phyloP scores from a whole-genome alignment of 306 rosid genomes.

The Boehmeria nivea region DNA sequence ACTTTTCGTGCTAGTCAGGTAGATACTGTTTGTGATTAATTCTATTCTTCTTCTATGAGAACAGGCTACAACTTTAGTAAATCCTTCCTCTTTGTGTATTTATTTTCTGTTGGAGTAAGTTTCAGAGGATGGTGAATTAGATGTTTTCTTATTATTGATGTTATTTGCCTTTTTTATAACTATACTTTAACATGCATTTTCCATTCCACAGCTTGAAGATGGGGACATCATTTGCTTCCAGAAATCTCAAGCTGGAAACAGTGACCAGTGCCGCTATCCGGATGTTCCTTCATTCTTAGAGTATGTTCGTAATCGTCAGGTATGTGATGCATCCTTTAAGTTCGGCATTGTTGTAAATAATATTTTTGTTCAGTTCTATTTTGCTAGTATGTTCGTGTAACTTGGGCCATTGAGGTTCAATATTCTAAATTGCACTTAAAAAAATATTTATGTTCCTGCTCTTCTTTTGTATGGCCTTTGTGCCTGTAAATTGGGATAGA shows the following conservation, averaged over 20 bases:
- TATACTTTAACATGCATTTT: conserved; percentile 15
- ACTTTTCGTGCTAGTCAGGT: conserved; percentile 93
- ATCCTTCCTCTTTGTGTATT: background rate
- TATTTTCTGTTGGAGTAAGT: background rate
- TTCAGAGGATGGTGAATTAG: background rate
- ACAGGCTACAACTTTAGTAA: background rate
- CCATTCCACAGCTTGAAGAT: conserved; percentile 72
- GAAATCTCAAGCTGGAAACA: conserved; percentile 50
- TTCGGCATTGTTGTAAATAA: background rate
- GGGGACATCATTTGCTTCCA: conserved; percentile 94
- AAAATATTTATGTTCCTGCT: no score
- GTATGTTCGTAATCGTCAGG: conserved; percentile 90
- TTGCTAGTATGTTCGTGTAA: background rate
- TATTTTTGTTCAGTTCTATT: background rate
- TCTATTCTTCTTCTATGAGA: background rate
- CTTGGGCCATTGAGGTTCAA: no score
- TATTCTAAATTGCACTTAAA: no score
- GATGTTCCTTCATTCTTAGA: conserved; percentile 95
- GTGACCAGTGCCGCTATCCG: conserved; percentile 56
- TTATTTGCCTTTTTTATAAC: background rate
- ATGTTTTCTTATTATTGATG: background rate
- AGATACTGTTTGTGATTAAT: conserved; percentile 1
- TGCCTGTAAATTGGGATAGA: no score
- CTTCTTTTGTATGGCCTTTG: background rate
- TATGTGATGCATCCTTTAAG: conserved; percentile 19